Conservation (phyloP, 306 rosid species). For the Lupinus albus region DNA sequence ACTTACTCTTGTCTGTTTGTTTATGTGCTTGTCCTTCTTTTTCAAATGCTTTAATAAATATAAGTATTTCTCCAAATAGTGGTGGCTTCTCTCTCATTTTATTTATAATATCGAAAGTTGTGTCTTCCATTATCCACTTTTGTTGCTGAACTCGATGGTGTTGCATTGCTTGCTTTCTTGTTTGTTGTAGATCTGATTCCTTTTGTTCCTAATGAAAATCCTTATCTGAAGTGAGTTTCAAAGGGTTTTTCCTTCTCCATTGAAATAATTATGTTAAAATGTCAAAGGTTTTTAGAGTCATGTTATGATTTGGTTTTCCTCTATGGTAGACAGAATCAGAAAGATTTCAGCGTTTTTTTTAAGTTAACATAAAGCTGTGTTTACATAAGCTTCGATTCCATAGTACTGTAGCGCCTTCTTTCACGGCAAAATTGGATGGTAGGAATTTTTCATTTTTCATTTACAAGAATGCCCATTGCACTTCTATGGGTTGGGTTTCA, state of each 20-base stretch:
- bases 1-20: constrained; percentile 43
- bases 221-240: constrained; percentile 19
- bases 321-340: constrained; percentile 39
- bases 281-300: constrained; percentile 34
- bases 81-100: constrained; percentile 18
- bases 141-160: constrained; percentile 22
- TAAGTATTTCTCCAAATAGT: constrained; percentile 7
- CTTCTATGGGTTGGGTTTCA: not conserved
- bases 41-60: constrained; percentile 27
- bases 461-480: constrained; percentile 41
- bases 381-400: constrained; percentile 45
- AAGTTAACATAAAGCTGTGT: constrained; percentile 26
- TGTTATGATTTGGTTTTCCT: constrained; percentile 20
- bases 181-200: constrained; percentile 50
- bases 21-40: constrained; percentile 39
- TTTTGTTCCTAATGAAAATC: constrained; percentile 47
- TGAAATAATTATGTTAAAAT: constrained; percentile 30
- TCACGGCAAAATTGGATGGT: constrained; percentile 75
- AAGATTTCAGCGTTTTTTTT: constrained; percentile 38
- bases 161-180: constrained; percentile 23
- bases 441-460: constrained; percentile 7
- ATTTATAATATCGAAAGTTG: constrained; percentile 33
- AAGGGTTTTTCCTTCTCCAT: constrained; percentile 18
- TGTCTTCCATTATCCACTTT: constrained; percentile 45
- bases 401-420: constrained; percentile 44